Percentiles rank a stretch among this genome's conserved stretches.
These are phyloP conservation scores for Sherardia arvensis DNA, from an alignment of 257 asterid species.

Conservation along the genomic window DNA sequence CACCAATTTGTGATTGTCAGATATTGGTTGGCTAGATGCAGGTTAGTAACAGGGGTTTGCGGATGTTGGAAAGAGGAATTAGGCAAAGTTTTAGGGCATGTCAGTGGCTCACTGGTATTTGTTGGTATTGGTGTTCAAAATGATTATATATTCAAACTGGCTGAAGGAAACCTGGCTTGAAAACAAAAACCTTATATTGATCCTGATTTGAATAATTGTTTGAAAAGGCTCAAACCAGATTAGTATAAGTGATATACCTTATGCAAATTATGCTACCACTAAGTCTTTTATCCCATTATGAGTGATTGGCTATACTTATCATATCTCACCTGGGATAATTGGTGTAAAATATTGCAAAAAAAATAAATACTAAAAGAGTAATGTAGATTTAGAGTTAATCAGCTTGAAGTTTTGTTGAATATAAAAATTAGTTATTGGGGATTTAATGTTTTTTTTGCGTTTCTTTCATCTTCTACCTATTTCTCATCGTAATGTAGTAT, in stretches of 20 bases:
- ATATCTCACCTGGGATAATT: background rate
- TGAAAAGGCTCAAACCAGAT: background rate
- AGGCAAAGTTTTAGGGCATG: background rate
- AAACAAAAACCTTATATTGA: background rate
- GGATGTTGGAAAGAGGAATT: background rate
- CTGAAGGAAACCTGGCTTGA: background rate
- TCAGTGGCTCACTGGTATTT: background rate
- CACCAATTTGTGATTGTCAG: background rate
- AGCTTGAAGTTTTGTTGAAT: background rate
- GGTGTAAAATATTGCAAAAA: background rate
- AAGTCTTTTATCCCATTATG: background rate
- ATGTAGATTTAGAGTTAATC: too few relatives aligned
- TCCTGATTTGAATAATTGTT: background rate
- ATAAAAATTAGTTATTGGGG: background rate
- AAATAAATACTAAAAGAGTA: background rate
- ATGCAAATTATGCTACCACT: background rate
- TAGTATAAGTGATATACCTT: background rate
- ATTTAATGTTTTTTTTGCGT: too few relatives aligned
- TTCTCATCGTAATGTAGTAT: too few relatives aligned
- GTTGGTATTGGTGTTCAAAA: background rate
- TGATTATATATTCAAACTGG: background rate
- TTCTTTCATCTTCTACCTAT: too few relatives aligned
- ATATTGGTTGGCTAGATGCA: background rate
- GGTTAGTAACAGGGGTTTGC: background rate
- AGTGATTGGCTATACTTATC: too few relatives aligned